phyloP scores from a whole-genome alignment of 2,329 filamentous ascomycete species.

The Fusarium aywerte region DNA sequence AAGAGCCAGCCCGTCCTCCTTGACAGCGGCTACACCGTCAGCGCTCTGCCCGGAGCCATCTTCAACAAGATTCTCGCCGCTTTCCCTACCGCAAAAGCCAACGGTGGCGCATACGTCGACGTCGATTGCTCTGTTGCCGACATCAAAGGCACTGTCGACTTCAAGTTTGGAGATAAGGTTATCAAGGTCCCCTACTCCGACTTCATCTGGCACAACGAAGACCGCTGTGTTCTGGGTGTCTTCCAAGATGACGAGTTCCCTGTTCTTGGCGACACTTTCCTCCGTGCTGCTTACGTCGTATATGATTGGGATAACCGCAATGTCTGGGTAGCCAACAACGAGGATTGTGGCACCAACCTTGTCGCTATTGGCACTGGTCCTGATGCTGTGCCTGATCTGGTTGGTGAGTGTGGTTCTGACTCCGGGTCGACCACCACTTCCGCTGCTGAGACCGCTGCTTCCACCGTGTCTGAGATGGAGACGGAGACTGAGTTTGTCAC shows the following conservation, averaged over 20 bases:
- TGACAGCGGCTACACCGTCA: constrained; percentile 75
- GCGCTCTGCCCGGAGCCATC: constrained; percentile 70
- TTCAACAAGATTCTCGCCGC: constrained; percentile 57
- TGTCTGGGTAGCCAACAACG: constrained; percentile 52
- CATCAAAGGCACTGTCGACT: constrained; percentile 57
- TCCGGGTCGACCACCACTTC: constrained; percentile 25
- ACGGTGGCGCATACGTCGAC: constrained; percentile 56
- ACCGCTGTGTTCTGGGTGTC: constrained; percentile 58
- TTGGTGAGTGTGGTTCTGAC: constrained; percentile 47
- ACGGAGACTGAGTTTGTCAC: constrained; percentile 8
- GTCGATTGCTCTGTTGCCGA: constrained; percentile 57
- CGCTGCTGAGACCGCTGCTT: background rate
- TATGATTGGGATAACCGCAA: constrained; percentile 56
- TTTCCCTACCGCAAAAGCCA: constrained; percentile 57
- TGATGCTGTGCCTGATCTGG: constrained; percentile 48
- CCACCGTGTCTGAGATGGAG: constrained; percentile 26
- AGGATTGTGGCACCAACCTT: constrained; percentile 54
- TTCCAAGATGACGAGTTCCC: constrained; percentile 54
- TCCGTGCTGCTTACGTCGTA: constrained; percentile 58
- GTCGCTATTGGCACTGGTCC: constrained; percentile 55
- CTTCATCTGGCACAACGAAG: constrained; percentile 55
- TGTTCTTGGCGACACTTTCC: constrained; percentile 58
- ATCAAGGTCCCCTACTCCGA: constrained; percentile 60
- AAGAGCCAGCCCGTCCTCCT: constrained; percentile 63
- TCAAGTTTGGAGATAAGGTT: constrained; percentile 57